Conservation (phyloP, 1,284 basidiomycete species). For the Xerocomus cyaneibrunnescens region DNA sequence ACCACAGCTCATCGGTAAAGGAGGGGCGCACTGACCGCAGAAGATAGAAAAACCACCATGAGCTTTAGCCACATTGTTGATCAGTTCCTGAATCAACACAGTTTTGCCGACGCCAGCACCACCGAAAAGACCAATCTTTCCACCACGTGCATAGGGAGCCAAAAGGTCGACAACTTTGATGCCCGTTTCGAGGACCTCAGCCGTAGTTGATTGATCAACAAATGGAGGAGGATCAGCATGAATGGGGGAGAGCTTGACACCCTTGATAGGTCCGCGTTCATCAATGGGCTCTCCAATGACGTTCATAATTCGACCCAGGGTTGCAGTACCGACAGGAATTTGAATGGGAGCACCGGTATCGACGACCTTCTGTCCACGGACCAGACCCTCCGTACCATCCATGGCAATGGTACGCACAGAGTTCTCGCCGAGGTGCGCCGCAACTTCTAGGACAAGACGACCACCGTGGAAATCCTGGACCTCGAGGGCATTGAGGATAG, state of each 20-base stretch:
- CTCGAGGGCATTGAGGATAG: constrained; percentile 98
- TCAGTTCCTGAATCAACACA: constrained; percentile 97
- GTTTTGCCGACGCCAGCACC: constrained; percentile 99
- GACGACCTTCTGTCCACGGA: constrained; percentile 95
- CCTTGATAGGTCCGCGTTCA: constrained; percentile 98
- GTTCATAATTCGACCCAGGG: constrained; percentile 99
- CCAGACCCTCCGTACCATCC: constrained; percentile 99
- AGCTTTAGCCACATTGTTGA: constrained; percentile 99
- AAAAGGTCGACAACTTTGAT: constrained; percentile 99
- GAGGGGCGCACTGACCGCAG: constrained; percentile 72
- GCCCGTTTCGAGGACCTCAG: constrained; percentile 98
- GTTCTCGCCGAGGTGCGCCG: constrained; percentile 98
- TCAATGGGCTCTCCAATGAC: constrained; percentile 99
- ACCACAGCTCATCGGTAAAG: background rate
- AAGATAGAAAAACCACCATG: constrained; percentile 99
- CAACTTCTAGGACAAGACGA: constrained; percentile 94
- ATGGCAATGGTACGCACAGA: constrained; percentile 97
- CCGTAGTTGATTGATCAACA: constrained; percentile 97
- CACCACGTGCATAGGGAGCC: constrained; percentile 99
- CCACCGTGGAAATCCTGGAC: constrained; percentile 91
- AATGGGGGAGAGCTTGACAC: constrained; percentile 87
- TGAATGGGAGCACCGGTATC: constrained; percentile 96
- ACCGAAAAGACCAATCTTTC: constrained; percentile 99
- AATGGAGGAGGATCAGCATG: constrained; percentile 96
- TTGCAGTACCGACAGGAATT: constrained; percentile 93